Evolutionary conservation across 2,329 filamentous ascomycete genomes (phyloP).

Genomic region (Trichothecium sympodiale): DNA sequence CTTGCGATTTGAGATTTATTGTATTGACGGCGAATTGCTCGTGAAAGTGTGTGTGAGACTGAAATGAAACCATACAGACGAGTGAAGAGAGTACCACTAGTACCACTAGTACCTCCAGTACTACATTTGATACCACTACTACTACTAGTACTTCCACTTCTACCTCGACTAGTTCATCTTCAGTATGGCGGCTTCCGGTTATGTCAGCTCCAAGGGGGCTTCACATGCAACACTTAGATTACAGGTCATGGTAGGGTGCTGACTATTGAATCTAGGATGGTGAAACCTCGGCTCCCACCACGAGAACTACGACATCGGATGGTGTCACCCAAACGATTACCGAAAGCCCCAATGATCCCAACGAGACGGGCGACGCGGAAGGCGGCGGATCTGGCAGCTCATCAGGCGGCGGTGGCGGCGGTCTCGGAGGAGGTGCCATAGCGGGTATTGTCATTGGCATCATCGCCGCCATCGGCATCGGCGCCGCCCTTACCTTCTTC

Average conservation of each 20-base stretch:
- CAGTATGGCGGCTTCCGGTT: not conserved
- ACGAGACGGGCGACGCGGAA: conserved; percentile 9
- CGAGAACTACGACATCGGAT: conserved; percentile 27
- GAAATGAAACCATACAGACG: too few relatives aligned
- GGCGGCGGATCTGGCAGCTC: conserved; percentile 7
- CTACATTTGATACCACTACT: not conserved
- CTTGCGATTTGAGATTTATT: too few relatives aligned
- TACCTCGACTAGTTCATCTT: not conserved
- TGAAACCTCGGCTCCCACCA: conserved; percentile 8
- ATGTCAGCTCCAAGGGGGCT: too few relatives aligned
- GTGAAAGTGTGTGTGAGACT: too few relatives aligned
- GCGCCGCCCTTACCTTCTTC: conserved; percentile 25
- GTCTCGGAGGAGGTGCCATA: conserved; percentile 29
- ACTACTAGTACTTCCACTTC: not conserved
- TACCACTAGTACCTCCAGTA: not conserved
- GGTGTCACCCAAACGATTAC: conserved; percentile 45
- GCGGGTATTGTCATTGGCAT: conserved; percentile 44
- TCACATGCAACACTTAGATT: too few relatives aligned
- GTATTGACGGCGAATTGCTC: too few relatives aligned
- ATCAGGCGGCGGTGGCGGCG: conserved; percentile 7
- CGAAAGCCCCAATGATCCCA: conserved; percentile 25
- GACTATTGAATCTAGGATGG: too few relatives aligned
- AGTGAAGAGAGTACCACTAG: too few relatives aligned
- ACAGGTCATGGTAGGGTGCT: too few relatives aligned
- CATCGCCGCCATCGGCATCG: conserved; percentile 28